Conservation (phyloP, 2,329 filamentous ascomycete species). For the Aspergillus sp. region DNA sequence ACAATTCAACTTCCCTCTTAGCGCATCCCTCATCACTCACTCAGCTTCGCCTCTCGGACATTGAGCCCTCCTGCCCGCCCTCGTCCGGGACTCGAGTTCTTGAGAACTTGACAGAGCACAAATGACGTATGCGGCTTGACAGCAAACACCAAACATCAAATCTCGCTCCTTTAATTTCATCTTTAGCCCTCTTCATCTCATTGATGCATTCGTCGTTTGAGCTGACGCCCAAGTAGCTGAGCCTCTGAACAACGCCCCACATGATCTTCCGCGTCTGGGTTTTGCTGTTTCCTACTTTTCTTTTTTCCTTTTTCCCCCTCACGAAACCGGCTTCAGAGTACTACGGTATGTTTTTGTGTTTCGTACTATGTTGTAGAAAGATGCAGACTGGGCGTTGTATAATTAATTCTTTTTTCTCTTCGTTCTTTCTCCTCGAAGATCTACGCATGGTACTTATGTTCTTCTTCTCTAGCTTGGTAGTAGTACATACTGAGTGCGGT, state of each 20-base stretch:
- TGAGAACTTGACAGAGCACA: conserved; percentile 5
- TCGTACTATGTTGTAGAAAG: background rate
- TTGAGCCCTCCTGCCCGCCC: background rate
- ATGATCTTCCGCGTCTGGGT: background rate
- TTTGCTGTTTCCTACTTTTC: background rate
- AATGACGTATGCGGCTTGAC: conserved; percentile 29
- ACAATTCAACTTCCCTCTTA: background rate
- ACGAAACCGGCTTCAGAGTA: background rate
- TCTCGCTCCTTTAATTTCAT: conserved; percentile 2
- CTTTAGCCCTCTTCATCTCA: background rate
- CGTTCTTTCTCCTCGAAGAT: background rate
- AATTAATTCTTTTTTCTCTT: background rate
- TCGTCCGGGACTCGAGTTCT: background rate
- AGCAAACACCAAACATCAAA: conserved; percentile 3
- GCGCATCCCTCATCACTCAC: background rate
- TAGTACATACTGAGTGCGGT: background rate
- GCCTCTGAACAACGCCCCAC: background rate
- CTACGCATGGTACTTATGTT: background rate
- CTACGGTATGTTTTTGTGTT: background rate
- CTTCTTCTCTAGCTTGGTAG: too few relatives aligned
- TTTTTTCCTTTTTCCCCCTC: background rate
- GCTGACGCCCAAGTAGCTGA: background rate
- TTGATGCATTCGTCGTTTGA: background rate
- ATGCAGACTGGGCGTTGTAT: background rate
- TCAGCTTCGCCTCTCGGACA: background rate